Base-by-base conservation (phyloP, 2,329 filamentous ascomycete genomes). In the Fusarium armeniacum region DNA sequence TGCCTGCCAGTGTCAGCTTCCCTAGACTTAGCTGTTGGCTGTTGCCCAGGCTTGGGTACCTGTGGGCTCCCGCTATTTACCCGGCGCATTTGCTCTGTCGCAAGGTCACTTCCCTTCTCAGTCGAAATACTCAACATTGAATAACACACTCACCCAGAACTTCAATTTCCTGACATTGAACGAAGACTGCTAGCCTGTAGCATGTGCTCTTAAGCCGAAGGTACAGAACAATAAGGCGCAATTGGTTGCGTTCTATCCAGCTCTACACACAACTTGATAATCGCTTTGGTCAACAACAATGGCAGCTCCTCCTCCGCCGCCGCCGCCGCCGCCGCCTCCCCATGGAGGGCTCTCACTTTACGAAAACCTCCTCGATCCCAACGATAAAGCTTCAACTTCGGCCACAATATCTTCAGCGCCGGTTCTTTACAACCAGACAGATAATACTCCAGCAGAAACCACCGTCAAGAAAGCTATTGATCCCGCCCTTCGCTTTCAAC, bases 321-420 rank as follows among this genome's bases (percentile, higher is more conserved):
- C 49, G 24, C 50, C 53, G 18, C 80, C 49, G 24, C 50, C 53
- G 18, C 80, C 80, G 35, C 76, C 83, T 24, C 82, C 82, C 45
- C 79, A 80, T 15, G 80, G 83, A 59, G 85, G 85, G 60, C 83
- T 93, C 71, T 94, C 93, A 20, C 88, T 97, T 7, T 97, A 97
- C 78, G 94, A 93, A 57, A 93, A 97, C 78, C 86, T 97, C 44
- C 88, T 96, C 68, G 91, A 93, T 73, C 83, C 88, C 22, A 79
- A 81, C 67, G 79, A 81, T 81, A 84, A 72, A 47, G 73, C 79
- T 67, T 78, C 81, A 61, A 71, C 81, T 36, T 75, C 84, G 3
- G 81, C 85, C n/a, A 92, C 91, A n/a, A 93, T 95, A 73, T 93
- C 92, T 18, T 88, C 90, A 73, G 91, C 88, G 3, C 92, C 93